Percentiles rank a stretch among this genome's conserved stretches.
Evolutionary conservation across 257 asterid species (phyloP).

Genomic region (Capsicum rhomboideum): DNA sequence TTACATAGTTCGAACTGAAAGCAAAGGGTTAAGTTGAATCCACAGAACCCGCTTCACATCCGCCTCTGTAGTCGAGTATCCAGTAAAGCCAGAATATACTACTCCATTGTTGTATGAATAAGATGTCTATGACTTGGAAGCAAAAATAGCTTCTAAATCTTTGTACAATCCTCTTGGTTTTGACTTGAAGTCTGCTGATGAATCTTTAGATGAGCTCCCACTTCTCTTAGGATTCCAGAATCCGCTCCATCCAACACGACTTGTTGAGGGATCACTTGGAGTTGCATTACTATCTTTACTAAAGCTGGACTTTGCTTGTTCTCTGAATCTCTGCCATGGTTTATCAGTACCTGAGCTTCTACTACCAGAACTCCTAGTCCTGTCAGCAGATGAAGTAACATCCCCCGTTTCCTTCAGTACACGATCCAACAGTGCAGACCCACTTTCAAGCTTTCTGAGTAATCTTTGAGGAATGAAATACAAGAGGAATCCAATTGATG

Average conservation of each 20-base stretch:
- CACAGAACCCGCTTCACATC: not conserved
- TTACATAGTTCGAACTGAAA: not conserved
- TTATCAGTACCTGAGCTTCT: constrained; percentile 45
- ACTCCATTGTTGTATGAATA: not conserved
- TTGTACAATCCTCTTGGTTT: constrained; percentile 56
- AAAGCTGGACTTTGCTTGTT: constrained; percentile 67
- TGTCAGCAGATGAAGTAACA: constrained; percentile 23
- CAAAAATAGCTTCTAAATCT: constrained; percentile 85
- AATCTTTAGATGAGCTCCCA: constrained; percentile 62
- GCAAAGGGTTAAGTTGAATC: not conserved
- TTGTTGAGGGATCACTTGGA: constrained; percentile 55
- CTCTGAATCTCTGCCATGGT: constrained; percentile 70
- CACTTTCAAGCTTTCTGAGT: constrained; percentile 27
- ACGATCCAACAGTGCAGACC: constrained; percentile 33
- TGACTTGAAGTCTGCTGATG: constrained; percentile 51
- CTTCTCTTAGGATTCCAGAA: constrained; percentile 54
- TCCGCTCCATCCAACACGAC: constrained; percentile 53
- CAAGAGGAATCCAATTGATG: constrained; percentile 47
- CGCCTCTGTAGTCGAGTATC: not conserved
- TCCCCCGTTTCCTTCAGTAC: not conserved
- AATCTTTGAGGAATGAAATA: constrained; percentile 40
- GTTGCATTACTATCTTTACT: constrained; percentile 38
- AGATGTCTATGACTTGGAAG: constrained; percentile 41
- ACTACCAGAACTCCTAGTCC: constrained; percentile 36
- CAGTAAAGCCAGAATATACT: not conserved